These are phyloP conservation scores for Vachellia collinsii DNA, from an alignment of 306 rosid species.

Conservation along the genomic window DNA sequence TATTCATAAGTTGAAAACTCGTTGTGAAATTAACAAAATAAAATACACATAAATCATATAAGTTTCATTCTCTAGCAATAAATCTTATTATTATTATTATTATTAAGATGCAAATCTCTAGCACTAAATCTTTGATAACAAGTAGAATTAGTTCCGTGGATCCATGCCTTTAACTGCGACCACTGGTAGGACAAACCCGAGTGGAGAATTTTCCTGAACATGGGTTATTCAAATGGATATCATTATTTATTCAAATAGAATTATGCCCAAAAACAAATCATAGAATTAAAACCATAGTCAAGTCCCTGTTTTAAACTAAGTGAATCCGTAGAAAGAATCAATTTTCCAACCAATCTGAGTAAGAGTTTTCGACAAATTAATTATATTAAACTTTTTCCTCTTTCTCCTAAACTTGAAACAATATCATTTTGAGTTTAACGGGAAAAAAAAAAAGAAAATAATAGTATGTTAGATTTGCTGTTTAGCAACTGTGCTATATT, in stretches of 20 bases:
- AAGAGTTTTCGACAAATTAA: too few relatives aligned
- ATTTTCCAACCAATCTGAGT: too few relatives aligned
- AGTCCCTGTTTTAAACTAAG: too few relatives aligned
- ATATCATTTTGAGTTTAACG: background rate
- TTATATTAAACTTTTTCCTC: too few relatives aligned
- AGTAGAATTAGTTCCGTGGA: background rate
- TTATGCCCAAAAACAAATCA: background rate
- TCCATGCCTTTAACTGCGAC: background rate
- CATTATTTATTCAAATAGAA: background rate
- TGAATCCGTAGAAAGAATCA: too few relatives aligned
- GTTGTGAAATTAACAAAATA: background rate
- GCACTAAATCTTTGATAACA: background rate
- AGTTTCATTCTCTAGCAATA: background rate
- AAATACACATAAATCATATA: background rate
- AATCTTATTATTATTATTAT: too few relatives aligned
- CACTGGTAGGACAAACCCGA: background rate
- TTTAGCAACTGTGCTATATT: too few relatives aligned
- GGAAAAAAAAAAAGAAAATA: too few relatives aligned
- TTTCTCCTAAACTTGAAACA: background rate
- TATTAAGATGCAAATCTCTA: background rate
- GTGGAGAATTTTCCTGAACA: conserved; percentile 34
- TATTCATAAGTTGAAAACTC: background rate
- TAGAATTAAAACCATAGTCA: too few relatives aligned
- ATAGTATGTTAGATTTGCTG: too few relatives aligned
- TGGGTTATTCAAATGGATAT: conserved; percentile 30